Evolutionary conservation across 2,329 filamentous ascomycete genomes (phyloP).

Genomic region (Exophiala viscosa): DNA sequence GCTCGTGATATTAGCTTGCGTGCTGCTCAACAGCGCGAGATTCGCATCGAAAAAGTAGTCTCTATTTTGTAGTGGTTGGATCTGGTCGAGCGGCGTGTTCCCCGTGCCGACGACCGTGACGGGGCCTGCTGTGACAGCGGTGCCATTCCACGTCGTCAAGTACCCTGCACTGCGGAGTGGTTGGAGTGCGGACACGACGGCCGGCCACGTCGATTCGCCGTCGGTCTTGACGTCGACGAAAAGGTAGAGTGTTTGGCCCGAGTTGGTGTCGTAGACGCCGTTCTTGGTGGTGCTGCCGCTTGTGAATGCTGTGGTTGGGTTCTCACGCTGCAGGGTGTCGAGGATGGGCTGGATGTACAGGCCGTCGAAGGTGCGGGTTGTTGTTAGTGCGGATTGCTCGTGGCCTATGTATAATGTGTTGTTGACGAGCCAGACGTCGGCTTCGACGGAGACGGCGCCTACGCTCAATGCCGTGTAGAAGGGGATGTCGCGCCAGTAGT

Average conservation of each 20-base stretch:
- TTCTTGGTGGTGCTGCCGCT: conserved; percentile 49
- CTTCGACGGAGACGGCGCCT: conserved; percentile 45
- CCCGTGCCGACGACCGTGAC: conserved; percentile 63
- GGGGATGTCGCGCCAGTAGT: conserved; percentile 42
- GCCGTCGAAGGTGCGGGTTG: conserved; percentile 39
- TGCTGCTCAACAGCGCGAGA: conserved; percentile 46
- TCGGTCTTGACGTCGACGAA: conserved; percentile 63
- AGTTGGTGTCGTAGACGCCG: conserved; percentile 58
- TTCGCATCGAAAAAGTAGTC: conserved; percentile 62
- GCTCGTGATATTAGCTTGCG: conserved; percentile 45
- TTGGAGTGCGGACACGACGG: conserved; percentile 53
- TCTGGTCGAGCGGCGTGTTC: conserved; percentile 49
- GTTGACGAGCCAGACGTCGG: conserved; percentile 44
- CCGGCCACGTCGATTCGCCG: conserved; percentile 53
- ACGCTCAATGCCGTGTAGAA: conserved; percentile 38
- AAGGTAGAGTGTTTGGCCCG: conserved; percentile 59
- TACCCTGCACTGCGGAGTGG: conserved; percentile 54
- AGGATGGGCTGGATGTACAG: conserved; percentile 51
- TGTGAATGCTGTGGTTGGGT: conserved; percentile 51
- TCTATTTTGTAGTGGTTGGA: conserved; percentile 43
- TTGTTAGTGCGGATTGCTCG: conserved; percentile 34
- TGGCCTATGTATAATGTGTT: conserved; percentile 43
- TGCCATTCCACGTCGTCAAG: conserved; percentile 52
- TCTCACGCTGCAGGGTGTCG: conserved; percentile 53
- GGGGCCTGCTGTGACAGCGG: conserved; percentile 45